Evolutionary conservation across 2,329 filamentous ascomycete genomes (phyloP), one percentile per base, ranked within the genome.

Genomic region (Aspergillus sclerotialis): DNA sequence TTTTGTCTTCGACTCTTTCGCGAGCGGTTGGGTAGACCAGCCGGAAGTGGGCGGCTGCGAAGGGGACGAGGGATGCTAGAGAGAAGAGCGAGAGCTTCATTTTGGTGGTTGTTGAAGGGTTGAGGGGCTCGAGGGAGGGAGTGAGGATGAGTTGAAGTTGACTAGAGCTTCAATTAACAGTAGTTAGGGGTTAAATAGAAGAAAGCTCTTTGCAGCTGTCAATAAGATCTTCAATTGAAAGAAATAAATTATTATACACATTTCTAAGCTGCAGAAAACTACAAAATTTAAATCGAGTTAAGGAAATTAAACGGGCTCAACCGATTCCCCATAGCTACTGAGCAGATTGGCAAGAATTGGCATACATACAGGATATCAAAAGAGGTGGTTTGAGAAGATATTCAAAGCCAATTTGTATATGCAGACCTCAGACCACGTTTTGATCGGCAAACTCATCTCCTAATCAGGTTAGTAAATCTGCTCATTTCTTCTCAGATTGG

Each of bases 1-100:
- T 68, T 7, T 53, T 67, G 38, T 71, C 64, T 38, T 70, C 64
- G 25, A 64, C 48, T 48, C 65, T 65, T 17, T 72, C 74, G 35
- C 75, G 70, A 39, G 62, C 53, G 11, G 60, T 40, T 8, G 76
- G 76, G 43, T 68, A 77, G 23, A 64, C 53, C 54, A 80, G 64
- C 3, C 64, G 50, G 61, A 77, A 79, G 50, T 80, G 76, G 11
- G 74, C 75, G 26, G 70, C 58, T 12, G 63, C 60, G 29, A 70
- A 45, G 36, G 69, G 61, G 30, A 65, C 55, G 36, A 70, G 53
- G 34, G 60, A 50, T 41, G 67, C 49, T 33, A 67, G 53, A 24
- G 58, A 38, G 32, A 56, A 33, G 30, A 56, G 38, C 29, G 67
- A 49, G 36, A 61, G 35, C 40, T 56, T 53, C 58, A 57, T 59